These are phyloP conservation scores for Neurospora sp. DNA, from an alignment of 2,329 filamentous ascomycete species.

Conservation along the genomic window DNA sequence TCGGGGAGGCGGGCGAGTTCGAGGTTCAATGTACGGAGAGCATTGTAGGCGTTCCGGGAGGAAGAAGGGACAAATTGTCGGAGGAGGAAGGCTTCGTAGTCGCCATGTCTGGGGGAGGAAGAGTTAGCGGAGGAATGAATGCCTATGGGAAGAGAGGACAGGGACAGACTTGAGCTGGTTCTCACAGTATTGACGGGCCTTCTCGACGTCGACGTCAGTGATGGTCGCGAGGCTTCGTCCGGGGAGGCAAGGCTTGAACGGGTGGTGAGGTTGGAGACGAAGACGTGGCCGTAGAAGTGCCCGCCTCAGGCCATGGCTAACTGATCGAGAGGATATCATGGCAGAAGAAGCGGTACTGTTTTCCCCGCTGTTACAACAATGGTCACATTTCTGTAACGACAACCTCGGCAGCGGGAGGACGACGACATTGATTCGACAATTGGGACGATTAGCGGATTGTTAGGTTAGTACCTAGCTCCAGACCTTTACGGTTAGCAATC, in stretches of 20 bases:
- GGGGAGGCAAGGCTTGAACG: not conserved
- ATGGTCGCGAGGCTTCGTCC: slow-evolving; percentile 30
- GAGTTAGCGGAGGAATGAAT: not conserved
- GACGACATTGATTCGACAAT: slow-evolving; percentile 1
- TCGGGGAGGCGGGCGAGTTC: slow-evolving; percentile 87
- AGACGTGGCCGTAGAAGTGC: slow-evolving; percentile 7
- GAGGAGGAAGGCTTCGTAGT: slow-evolving; percentile 79
- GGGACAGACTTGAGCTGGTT: slow-evolving; percentile 30
- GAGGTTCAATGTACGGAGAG: slow-evolving; percentile 84
- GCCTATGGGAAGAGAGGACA: not conserved
- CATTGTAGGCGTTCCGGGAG: slow-evolving; percentile 74
- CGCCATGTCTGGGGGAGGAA: slow-evolving; percentile 56
- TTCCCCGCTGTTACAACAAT: not conserved
- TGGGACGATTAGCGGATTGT: not conserved
- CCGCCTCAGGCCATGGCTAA: slow-evolving; percentile 29
- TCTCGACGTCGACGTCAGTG: slow-evolving; percentile 40
- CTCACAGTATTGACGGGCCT: slow-evolving; percentile 44
- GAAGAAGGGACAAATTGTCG: slow-evolving; percentile 72
- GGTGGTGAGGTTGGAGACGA: not conserved
- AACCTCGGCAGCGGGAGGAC: slow-evolving; percentile 1
- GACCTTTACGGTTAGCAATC: not conserved
- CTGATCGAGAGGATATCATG: slow-evolving; percentile 30
- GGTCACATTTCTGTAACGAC: not conserved
- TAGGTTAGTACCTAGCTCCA: not conserved
- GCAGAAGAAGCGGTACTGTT: not conserved